Percentiles rank a stretch among this genome's conserved stretches.
These are phyloP conservation scores for Rhamnella rubrinervis DNA, from an alignment of 331 rosid genomes.

Conservation along the genomic window DNA sequence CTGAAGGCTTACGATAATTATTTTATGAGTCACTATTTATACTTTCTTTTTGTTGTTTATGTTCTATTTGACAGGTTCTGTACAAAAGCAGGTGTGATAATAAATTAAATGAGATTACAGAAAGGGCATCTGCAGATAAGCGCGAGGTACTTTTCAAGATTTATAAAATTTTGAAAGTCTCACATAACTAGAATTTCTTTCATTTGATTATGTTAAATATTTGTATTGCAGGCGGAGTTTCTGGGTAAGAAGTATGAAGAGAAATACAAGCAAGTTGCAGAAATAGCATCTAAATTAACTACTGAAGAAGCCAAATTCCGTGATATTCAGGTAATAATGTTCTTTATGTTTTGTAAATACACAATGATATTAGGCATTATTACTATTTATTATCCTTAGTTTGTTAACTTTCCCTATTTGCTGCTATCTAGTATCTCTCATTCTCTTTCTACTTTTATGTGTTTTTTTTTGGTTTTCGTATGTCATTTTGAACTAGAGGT, in stretches of 20 bases:
- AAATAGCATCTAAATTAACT: conserved; percentile 83
- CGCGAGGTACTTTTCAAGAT: conserved; percentile 59
- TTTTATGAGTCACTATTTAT: background rate
- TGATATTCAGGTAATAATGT: conserved; percentile 73
- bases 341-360: background rate
- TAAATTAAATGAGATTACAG: conserved; percentile 88
- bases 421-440: background rate
- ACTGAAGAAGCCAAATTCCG: conserved; percentile 89
- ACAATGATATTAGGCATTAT: too few relatives aligned
- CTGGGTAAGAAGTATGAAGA: conserved; percentile 86
- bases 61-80: conserved; percentile 57
- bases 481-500: too few relatives aligned
- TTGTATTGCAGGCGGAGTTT: conserved; percentile 68
- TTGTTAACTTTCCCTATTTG: background rate
- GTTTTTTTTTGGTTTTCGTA: background rate
- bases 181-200: conserved; percentile 18
- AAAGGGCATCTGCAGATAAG: conserved; percentile 94
- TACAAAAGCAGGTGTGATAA: conserved; percentile 93
- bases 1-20: conserved; percentile 2
- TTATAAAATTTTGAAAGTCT: background rate
- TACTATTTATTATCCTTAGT: background rate
- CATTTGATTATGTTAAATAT: conserved; percentile 15
- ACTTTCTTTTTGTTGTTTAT: conserved; percentile 14
- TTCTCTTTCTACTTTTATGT: too few relatives aligned
- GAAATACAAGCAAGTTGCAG: conserved; percentile 92